phyloP scores from a whole-genome alignment of 2,329 filamentous ascomycete genomes.

The Chaetomiaceae sp. region DNA sequence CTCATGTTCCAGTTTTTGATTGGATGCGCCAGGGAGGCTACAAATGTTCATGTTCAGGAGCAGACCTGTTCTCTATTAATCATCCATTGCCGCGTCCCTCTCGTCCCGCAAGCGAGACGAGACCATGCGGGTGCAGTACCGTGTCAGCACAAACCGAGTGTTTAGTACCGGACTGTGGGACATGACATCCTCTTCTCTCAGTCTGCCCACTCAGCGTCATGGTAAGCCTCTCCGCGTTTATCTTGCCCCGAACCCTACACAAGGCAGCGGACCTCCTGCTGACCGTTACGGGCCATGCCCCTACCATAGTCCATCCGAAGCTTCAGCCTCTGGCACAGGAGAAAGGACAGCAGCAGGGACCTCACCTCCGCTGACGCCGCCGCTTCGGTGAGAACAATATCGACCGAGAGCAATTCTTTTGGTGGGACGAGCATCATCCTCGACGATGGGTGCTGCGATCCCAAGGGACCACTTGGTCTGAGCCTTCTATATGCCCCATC shows the following conservation, averaged over 20 bases:
- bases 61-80: too few species aligned
- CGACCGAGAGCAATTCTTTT: not conserved
- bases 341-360: not conserved
- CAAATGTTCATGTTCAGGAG: too few species aligned
- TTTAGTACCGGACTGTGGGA: too few species aligned
- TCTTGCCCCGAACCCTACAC: not conserved
- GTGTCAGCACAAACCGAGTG: too few species aligned
- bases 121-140: too few species aligned
- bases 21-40: too few species aligned
- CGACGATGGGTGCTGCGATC: not conserved
- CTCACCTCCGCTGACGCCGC: not conserved
- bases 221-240: not conserved
- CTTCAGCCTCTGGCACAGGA: not conserved
- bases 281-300: not conserved
- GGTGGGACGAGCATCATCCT: not conserved
- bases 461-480: not conserved
- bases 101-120: too few species aligned
- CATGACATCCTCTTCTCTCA: too few species aligned
- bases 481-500: not conserved
- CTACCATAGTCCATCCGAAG: not conserved
- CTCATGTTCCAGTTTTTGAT: not conserved
- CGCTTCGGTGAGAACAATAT: not conserved
- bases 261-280: not conserved
- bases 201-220: not conserved
- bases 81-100: too few species aligned